These are phyloP conservation scores for Botrytis cinerea DNA, from an alignment of 2,329 filamentous ascomycete species.

Conservation along the genomic window DNA sequence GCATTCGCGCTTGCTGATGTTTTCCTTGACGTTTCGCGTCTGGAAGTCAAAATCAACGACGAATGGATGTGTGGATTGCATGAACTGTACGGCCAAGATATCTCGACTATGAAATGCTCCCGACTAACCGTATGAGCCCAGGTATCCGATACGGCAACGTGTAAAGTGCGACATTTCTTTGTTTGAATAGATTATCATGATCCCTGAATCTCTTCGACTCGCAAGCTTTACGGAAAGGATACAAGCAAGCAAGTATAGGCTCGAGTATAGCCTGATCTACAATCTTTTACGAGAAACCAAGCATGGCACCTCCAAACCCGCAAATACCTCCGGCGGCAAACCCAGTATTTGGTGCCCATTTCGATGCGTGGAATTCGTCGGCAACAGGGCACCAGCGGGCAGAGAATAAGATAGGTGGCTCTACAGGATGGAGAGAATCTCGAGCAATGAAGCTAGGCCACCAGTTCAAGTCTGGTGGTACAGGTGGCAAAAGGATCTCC, in stretches of 20 bases:
- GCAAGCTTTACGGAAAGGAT: conserved; percentile 6
- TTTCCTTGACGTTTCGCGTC: not conserved
- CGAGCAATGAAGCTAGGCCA: conserved; percentile 67
- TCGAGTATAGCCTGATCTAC: conserved; percentile 12
- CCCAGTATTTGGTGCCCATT: conserved; percentile 49
- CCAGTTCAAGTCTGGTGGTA: conserved; percentile 64
- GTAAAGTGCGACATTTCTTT: conserved; percentile 1
- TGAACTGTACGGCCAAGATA: not conserved
- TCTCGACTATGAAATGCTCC: not conserved
- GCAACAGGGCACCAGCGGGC: conserved; percentile 78
- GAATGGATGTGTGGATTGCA: not conserved
- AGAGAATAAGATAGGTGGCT: conserved; percentile 63
- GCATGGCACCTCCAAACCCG: conserved; percentile 35
- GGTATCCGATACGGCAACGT: not conserved
- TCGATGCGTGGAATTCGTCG: conserved; percentile 72
- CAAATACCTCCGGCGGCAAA: conserved; percentile 34
- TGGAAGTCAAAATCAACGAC: not conserved
- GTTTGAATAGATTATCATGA: not conserved
- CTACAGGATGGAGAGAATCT: conserved; percentile 70
- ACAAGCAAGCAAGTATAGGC: not conserved
- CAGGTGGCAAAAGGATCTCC: conserved; percentile 60
- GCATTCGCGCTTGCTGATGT: conserved; percentile 9
- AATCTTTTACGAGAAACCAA: not conserved
- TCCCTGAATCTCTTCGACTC: not conserved
- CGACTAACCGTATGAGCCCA: not conserved